Conservation (phyloP, 2,329 filamentous ascomycete genomes). For the Cytospora piceae region DNA sequence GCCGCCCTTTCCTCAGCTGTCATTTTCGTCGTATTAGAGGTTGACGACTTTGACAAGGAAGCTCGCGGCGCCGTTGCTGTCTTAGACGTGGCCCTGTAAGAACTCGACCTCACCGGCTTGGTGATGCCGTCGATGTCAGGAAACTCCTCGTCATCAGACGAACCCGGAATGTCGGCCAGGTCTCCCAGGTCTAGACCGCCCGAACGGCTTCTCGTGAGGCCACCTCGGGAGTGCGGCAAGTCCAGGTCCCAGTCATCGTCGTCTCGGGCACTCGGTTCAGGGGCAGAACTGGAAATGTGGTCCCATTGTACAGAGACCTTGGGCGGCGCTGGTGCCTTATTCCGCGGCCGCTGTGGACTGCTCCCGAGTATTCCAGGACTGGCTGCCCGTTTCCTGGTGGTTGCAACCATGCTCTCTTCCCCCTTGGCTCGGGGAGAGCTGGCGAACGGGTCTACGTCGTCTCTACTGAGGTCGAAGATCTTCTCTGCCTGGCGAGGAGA, state of each 20-base stretch:
- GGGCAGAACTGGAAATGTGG: conserved; percentile 58
- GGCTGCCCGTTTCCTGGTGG: conserved; percentile 26
- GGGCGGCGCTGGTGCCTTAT: conserved; percentile 24
- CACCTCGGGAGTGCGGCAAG: background rate
- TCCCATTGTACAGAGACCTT: conserved; percentile 46
- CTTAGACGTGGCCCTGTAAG: conserved; percentile 13
- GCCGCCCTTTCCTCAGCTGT: conserved; percentile 47
- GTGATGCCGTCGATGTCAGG: conserved; percentile 50
- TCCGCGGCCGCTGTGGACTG: conserved; percentile 32
- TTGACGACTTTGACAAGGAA: conserved; percentile 32
- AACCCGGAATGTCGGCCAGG: conserved; percentile 37
- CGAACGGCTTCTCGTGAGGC: conserved; percentile 31
- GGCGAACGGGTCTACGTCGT: conserved; percentile 34
- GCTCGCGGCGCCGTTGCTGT: background rate
- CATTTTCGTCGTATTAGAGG: conserved; percentile 34
- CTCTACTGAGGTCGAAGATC: conserved; percentile 7
- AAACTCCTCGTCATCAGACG: conserved; percentile 49
- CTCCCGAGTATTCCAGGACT: conserved; percentile 33
- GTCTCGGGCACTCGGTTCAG: conserved; percentile 39
- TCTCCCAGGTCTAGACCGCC: conserved; percentile 42
- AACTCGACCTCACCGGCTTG: conserved; percentile 22
- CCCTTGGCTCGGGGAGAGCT: conserved; percentile 30
- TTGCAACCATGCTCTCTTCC: conserved; percentile 23
- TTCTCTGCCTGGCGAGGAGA: conserved; percentile 24
- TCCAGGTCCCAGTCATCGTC: conserved; percentile 29